Base-by-base conservation (phyloP, 768 basidiomycete genomes). In the Russula vinacea region DNA sequence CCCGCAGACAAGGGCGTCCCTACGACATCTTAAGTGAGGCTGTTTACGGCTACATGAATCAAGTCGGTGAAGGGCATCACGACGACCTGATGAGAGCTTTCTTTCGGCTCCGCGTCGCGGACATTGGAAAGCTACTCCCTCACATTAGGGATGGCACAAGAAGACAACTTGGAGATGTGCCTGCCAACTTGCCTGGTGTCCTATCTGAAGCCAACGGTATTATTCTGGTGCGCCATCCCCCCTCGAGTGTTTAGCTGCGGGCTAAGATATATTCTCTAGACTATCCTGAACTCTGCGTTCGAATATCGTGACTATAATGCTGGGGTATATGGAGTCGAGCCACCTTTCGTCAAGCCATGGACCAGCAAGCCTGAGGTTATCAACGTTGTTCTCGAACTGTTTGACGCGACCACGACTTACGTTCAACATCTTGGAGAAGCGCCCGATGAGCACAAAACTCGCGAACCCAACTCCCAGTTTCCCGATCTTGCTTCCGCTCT, bases 61-160 rank as follows among this genome's bases (percentile, higher is more conserved):
- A 83, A 58, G 70, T 79, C 33, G 79, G 79, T 19, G 77, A 88
- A 69, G 79, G 75, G 10, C 71, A 83, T 61, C 81, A 87, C 66
- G 85, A 94, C 71, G 94, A 97, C 70, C 76, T 86, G 22, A 83
- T 94, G 67, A 83, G 95, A 42, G 80, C 86, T 3, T 97, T 97
- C 78, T 95, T 98, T 83, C 82, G 89, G 49, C 78, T 81, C 32
- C 81, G 84, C 69, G 80, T 88, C 2, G 76, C 74, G 7, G 83
- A 92, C 55, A 76, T 97, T 2, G 93, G 88, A 3, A 75, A 75
- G 19, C 72, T 96, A 0, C 75, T 94, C 26, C 83, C 84, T 35
- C 83, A 85, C 62, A 81, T 90, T 10, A 72, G 76, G 47, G 79
- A 81, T 40, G 75, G 83, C 39, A 78, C 83, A 17, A 76, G 77